Percentiles rank a stretch among this genome's conserved stretches.
Conservation (phyloP, 1,284 basidiomycete species). For the Rhodotorula sp. region DNA sequence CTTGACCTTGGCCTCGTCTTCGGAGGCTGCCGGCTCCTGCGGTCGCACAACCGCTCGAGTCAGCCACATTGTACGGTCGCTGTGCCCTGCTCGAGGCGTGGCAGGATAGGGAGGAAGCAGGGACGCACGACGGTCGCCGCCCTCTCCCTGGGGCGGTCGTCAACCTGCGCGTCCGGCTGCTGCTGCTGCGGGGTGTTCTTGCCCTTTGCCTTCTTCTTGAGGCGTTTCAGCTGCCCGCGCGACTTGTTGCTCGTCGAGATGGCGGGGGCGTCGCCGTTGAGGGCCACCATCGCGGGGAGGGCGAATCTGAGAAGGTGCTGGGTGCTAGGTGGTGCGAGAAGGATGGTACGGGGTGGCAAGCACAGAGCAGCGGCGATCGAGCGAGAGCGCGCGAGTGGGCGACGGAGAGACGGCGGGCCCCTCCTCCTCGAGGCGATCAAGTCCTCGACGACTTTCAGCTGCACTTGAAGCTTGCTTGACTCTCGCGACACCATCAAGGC, state of each 20-base stretch:
- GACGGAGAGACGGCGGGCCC: too few relatives aligned
- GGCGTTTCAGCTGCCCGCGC: constrained; percentile 47
- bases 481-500: too few relatives aligned
- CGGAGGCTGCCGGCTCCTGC: neutral
- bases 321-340: too few relatives aligned
- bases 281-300: constrained; percentile 3
- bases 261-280: constrained; percentile 9
- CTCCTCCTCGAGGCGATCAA: too few relatives aligned
- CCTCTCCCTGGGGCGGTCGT: constrained; percentile 18
- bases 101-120: neutral
- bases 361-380: too few relatives aligned
- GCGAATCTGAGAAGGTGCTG: neutral
- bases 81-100: neutral
- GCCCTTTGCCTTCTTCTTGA: constrained; percentile 46
- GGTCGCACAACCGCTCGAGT: too few relatives aligned
- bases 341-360: too few relatives aligned
- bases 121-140: neutral
- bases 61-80: neutral
- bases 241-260: constrained; percentile 34
- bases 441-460: too few relatives aligned
- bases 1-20: constrained; percentile 15
- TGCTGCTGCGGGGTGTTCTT: neutral
- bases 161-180: neutral
- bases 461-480: too few relatives aligned
- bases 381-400: too few relatives aligned